A percentile compares a stretch with the other conserved stretches of the same genome.
Conservation (phyloP, 2,329 filamentous ascomycete species). For the Xylariaceae sp. region DNA sequence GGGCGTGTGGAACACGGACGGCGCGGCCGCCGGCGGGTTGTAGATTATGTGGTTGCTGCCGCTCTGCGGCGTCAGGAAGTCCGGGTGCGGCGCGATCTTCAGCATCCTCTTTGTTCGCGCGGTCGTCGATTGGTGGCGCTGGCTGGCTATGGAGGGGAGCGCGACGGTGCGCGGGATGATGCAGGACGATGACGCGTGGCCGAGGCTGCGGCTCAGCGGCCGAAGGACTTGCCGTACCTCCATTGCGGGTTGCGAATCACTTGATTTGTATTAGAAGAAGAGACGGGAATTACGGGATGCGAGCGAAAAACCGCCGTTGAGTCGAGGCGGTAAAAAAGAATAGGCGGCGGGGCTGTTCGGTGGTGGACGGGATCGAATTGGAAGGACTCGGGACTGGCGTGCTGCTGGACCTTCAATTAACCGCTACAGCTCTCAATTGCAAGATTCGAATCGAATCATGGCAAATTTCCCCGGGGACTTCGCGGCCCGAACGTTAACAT, state of each 20-base stretch:
- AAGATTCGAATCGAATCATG: not conserved
- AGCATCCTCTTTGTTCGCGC: slow-evolving; percentile 52
- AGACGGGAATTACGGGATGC: not conserved
- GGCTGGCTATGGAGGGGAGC: slow-evolving; percentile 21
- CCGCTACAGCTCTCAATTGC: not conserved
- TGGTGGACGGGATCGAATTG: not conserved
- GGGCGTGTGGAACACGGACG: slow-evolving; percentile 60
- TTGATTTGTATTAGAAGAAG: not conserved
- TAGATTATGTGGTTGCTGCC: slow-evolving; percentile 44
- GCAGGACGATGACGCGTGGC: slow-evolving; percentile 5
- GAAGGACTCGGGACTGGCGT: not conserved
- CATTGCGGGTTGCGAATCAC: slow-evolving; percentile 17
- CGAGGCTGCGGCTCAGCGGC: slow-evolving; percentile 19
- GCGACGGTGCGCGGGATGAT: not conserved
- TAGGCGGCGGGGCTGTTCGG: not conserved
- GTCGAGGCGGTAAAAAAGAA: not conserved
- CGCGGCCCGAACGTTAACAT: not conserved
- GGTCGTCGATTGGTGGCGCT: slow-evolving; percentile 47
- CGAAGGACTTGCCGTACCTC: slow-evolving; percentile 26
- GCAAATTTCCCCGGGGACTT: not conserved
- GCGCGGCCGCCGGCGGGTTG: slow-evolving; percentile 51
- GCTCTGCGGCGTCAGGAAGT: slow-evolving; percentile 43
- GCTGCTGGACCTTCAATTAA: not conserved
- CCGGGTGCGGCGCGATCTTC: slow-evolving; percentile 56
- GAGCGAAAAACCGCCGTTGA: not conserved